Base-by-base conservation (phyloP, 2,329 filamentous ascomycete genomes). In the Exophiala spinifera region DNA sequence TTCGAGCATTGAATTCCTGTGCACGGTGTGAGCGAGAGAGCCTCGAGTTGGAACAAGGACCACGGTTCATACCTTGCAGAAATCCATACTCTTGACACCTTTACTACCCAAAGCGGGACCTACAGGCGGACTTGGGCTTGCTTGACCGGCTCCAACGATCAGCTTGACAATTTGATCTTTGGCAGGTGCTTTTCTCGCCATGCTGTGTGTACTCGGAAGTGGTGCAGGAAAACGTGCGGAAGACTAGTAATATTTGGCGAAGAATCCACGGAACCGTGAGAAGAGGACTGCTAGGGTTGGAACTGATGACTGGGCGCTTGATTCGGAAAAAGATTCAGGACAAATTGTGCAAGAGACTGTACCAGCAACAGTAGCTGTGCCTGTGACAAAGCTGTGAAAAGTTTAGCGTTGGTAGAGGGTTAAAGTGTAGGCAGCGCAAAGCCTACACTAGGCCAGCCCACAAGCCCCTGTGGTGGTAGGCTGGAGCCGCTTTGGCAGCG, bases 61-160 rank as follows among this genome's bases (percentile, higher is more conserved):
- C 42, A 31, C 6, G 4, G 45, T 36, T 51, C 69, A 53, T 71
- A 95, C 92, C 82, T 97, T 97, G 84, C 94, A 97, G 72, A 97
- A 99, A 75, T 99, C 94, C 87, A 99, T 99, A 55, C 89, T 95
- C 79, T 99, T 99, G 60, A 99, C 88, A 79, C 94, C 94, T 79
- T 96, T 97, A 72, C 87, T 92, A 76, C 94, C 94, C 62, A 99
- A 82, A 50, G 94, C 94, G 55, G 94, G 94, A 79, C 94, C 94
- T 67, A 99, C 91, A 3, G 94, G 94, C 31, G 94, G 94, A 74
- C 91, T 95, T 25, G 94, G 94, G 67, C 86, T 92, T 56, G 94
- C 94, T 73, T 96, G 90, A 21, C 94, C 94, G 53, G 94, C 94
- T 66, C 92, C 94, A 59, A 99, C 94, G 64, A 99, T 95, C 72